Evolutionary conservation across 495 filamentous ascomycete species (phyloP).

Genomic region (Talaromyces trachyspermus): DNA sequence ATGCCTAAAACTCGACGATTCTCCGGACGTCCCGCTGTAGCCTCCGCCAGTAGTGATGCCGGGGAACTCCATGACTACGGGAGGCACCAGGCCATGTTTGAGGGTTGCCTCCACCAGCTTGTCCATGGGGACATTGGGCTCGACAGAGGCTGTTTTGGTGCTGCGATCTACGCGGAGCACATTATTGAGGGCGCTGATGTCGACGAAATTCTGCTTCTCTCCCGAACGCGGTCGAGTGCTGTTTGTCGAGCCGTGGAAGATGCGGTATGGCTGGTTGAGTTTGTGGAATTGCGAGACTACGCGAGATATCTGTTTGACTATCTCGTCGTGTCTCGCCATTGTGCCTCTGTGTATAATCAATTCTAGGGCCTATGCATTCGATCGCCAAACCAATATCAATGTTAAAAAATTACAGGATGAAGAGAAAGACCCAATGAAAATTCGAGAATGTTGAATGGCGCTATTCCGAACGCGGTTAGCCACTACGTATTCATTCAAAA

Average conservation of each 20-base stretch:
- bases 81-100: conserved; percentile 36
- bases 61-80: conserved; percentile 53
- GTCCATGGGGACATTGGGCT: conserved; percentile 50
- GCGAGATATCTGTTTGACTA: conserved; percentile 7
- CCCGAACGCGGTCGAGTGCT: conserved; percentile 50
- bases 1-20: conserved; percentile 48
- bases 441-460: no score
- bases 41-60: conserved; percentile 52
- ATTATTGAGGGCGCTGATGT: conserved; percentile 46
- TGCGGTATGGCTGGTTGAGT: conserved; percentile 57
- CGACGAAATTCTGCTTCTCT: conserved; percentile 40
- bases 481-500: no score
- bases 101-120: conserved; percentile 35
- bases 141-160: conserved; percentile 35
- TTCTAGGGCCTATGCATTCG: no score
- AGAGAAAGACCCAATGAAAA: no score
- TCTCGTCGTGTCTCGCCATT: conserved; percentile 6
- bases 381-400: no score
- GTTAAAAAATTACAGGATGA: not conserved
- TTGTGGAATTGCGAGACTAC: conserved; percentile 48
- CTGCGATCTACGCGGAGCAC: conserved; percentile 45
- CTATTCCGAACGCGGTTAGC: no score
- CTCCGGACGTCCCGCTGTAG: conserved; percentile 48
- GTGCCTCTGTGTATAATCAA: not conserved
- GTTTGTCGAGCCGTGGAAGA: conserved; percentile 74